These are phyloP conservation scores for Colletotrichum incanum DNA, from an alignment of 2,329 filamentous ascomycete species.

Conservation along the genomic window DNA sequence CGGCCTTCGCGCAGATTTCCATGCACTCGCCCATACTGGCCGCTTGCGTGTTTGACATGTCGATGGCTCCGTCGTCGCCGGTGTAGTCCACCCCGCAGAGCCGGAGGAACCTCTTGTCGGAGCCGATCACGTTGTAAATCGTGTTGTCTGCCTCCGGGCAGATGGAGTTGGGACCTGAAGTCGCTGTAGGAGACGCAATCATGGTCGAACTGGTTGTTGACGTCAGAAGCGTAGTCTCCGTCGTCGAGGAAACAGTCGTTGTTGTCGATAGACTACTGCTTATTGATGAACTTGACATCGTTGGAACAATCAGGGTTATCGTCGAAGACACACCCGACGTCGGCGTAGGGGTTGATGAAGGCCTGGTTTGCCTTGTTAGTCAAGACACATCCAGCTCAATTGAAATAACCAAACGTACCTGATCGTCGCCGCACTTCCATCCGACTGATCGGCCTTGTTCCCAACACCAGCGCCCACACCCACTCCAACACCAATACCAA, in stretches of 20 bases:
- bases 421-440: conserved; percentile 1
- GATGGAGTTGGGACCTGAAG: conserved; percentile 48
- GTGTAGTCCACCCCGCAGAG: conserved; percentile 64
- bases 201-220: conserved; percentile 38
- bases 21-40: conserved; percentile 62
- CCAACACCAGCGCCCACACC: conserved; percentile 49
- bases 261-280: background rate
- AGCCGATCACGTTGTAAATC: conserved; percentile 58
- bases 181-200: conserved; percentile 46
- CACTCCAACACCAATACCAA: conserved; percentile 60
- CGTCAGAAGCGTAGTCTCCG: conserved; percentile 14
- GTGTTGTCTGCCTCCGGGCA: conserved; percentile 63
- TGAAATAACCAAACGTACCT: conserved; percentile 8
- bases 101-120: conserved; percentile 59
- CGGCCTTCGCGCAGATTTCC: conserved; percentile 58
- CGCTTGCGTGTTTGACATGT: conserved; percentile 55
- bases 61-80: conserved; percentile 52
- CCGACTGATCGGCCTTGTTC: conserved; percentile 21
- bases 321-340: background rate
- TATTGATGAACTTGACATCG: conserved; percentile 1
- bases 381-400: background rate
- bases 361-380: background rate
- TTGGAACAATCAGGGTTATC: conserved; percentile 1
- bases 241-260: conserved; percentile 38
- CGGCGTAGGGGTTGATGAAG: background rate